Base-by-base conservation (phyloP, 2,329 filamentous ascomycete genomes). In the Chaetomiaceae sp. region DNA sequence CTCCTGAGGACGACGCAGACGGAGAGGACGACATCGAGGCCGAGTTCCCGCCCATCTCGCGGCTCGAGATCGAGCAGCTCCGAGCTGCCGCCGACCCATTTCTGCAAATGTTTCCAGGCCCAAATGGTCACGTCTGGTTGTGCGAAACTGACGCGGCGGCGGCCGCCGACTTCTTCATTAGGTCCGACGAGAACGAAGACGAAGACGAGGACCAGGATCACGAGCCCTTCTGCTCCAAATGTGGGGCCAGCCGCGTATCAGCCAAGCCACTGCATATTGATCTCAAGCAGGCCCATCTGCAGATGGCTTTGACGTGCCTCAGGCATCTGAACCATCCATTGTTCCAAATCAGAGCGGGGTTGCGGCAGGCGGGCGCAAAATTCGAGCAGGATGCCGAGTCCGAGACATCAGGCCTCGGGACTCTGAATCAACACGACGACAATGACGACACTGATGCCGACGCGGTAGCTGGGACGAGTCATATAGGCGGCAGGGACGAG, bases 261-360 rank as follows among this genome's bases (percentile, higher is more conserved):
- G n/a, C 37, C 5, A 46, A 41, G 19, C 27, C 17, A 2, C n/a
- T 57, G 17, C 33, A 19, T 17, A 48, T 57, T 4, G 41, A 48
- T 11, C 33, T 32, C 6, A 55, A 54, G 24, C 19, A 53, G 4
- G 51, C 29, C 2, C 52, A 57, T 32, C 38, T 57, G 18, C 38
- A 53, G n/a, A 45, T 54, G 37, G 52, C 55, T 0, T 30, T 57
- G 5, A 48, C 46, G 2, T 57, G 55, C 26, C 14, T 57, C 20
- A 48, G 51, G 1, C 53, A 57, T 36, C 26, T 57, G 24, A 57
- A 57, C 45, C 30, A 54, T 26, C 50, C 48, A 1, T 3, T 53
- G 3, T 57, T 57, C 33, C 55, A 57, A 37, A 39, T 20, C 14
- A 32, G 48, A 14, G 49, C 55, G 0, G 50, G 52, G 1, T 30